Base-by-base conservation (phyloP, 1,139 yeast species). In the Nakaseomyces uthaithaninus region DNA sequence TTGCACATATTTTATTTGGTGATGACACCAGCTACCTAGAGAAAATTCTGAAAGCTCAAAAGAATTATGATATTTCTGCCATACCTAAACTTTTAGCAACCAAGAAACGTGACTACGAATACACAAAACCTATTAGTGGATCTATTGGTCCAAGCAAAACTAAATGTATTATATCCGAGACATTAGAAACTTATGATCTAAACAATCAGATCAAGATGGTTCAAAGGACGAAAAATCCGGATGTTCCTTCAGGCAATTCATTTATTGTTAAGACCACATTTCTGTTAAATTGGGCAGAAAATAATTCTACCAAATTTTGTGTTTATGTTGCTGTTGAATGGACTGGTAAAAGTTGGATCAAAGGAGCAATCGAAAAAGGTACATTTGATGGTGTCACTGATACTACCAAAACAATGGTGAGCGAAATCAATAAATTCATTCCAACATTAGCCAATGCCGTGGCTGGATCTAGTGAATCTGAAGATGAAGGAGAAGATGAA, bases 131-230 rank as follows among this genome's bases (percentile, higher is more conserved):
- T 2, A 67, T 93, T 42, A 68, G 72, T 44, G 86, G 80, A 0
- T 77, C 95, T 1, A 80, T 93, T 45, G 98, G 97, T 0, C 98
- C 98, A 9, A 89, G 85, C 54, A 94, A 87, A 54, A 89, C 98
- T 1, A 70, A 71, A 47, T 91, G 97, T 64, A 59, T 73, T 16
- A 79, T 85, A 42, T 75, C 77, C 1, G 98, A 91, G 51, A 71
- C 73, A 6, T 57, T 84, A 23, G 74, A 79, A 38, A 69, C 72
- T 38, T 75, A 69, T 58, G 82, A 84, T 53, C 66, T 79, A 35
- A 72, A 76, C 6, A 64, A 70, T 27, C 69, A 64, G 43, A 72
- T 82, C 26, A 67, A 74, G 31, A 80, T 85, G 2, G 72, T 76
- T 17, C 89, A 83, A 48, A 60, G 71, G 1, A 82, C 95, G 0